Evolutionary conservation across 2,329 filamentous ascomycete genomes (phyloP), one percentile per base, ranked within the genome.

Genomic region (Nannizziopsis arthrosporioides): DNA sequence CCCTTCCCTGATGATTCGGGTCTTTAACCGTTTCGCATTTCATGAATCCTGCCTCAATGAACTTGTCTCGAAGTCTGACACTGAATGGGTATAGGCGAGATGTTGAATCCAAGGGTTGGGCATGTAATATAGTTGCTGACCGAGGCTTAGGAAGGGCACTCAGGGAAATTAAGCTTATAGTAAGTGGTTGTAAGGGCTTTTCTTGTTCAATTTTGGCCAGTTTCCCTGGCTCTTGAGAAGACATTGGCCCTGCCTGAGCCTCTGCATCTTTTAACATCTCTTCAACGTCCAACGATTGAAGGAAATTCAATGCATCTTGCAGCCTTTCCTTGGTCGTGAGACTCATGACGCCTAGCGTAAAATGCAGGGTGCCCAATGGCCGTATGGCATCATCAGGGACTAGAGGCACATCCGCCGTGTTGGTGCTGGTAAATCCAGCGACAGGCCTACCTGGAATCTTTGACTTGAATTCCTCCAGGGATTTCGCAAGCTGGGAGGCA

Each of bases 271-370:
- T 54, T 41, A 71, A 55, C 35, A 74, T 51, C 1, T 51, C 49
- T 9, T 45, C 48, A 2, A 78, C 52, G 55, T 79, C 68, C 0
- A 79, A 57, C 0, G 59, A 61, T 9, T 67, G 51, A 0, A 80
- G 61, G 11, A 73, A 63, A 1, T 56, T 38, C 18, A 70, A 55
- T 0, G 76, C 78, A 27, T 66, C 63, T 0, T 71, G 57, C 2
- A 82, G 53, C 1, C 66, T 63, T 40, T 74, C 70, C 2, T 70
- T 64, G 2, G 68, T 71, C 2, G 71, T 65, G 8, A 94, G 74
- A 54, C 76, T 82, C 84, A 95, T 89, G 1, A 93, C 84, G 0
- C 88, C 89, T 0, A 95, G 72, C 0, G 89, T 95, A 2, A 94
- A 70, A 65, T 96, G 90, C 42, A 95, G 66, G 1, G 87, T 88